Conservation (phyloP, 2,329 filamentous ascomycete species). For the Allantophomopsis lycopodina region DNA sequence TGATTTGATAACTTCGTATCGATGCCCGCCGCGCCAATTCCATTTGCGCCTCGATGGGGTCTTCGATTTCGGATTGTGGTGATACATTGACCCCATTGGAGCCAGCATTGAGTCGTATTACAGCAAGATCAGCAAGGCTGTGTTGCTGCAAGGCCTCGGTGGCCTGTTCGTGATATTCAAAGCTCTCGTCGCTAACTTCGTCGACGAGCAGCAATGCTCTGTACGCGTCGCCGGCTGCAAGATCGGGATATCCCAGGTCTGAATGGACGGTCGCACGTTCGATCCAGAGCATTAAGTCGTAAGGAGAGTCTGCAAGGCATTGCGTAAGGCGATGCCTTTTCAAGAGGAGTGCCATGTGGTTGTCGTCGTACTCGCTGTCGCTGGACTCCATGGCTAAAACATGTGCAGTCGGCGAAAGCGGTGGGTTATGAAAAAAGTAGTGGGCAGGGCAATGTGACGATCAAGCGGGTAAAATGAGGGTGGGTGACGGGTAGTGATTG, state of each 20-base stretch:
- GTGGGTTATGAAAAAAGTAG: too few species aligned
- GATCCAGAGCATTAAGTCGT: conserved; percentile 51
- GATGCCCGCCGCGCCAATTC: conserved; percentile 34
- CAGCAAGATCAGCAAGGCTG: background rate
- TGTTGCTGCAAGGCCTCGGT: conserved; percentile 21
- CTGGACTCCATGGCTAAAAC: too few species aligned
- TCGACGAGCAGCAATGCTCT: conserved; percentile 78
- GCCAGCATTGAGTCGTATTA: background rate
- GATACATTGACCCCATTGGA: background rate
- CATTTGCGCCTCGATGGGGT: conserved; percentile 20
- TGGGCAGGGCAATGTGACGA: too few species aligned
- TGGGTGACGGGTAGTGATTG: too few species aligned
- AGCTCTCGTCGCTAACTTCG: conserved; percentile 63
- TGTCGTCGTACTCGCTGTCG: conserved; percentile 2
- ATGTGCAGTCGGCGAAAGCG: too few species aligned
- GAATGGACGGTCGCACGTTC: conserved; percentile 60
- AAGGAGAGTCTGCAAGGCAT: conserved; percentile 34
- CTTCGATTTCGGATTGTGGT: conserved; percentile 1
- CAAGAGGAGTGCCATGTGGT: conserved; percentile 26
- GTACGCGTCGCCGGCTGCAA: conserved; percentile 83
- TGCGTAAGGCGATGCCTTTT: conserved; percentile 44
- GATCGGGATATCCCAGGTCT: conserved; percentile 72
- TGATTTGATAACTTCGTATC: conserved; percentile 43
- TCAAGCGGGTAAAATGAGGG: too few species aligned
- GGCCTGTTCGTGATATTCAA: conserved; percentile 68